Evolutionary conservation across 2,329 filamentous ascomycete species (phyloP).

Genomic region (Diplodia sapinea): DNA sequence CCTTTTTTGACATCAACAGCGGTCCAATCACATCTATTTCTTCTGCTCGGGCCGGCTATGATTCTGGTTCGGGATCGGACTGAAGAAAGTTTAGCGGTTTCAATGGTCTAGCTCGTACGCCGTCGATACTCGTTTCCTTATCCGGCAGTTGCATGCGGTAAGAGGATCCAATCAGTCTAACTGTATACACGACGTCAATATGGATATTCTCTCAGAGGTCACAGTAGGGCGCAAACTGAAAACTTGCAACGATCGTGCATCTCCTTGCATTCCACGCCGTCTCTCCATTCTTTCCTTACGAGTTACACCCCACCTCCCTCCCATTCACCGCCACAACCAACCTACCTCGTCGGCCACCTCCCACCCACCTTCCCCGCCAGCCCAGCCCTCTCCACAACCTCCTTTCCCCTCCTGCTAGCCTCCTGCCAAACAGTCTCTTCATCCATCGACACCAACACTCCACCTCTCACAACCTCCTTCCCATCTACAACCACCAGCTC

Average conservation of each 20-base stretch:
- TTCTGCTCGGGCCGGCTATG: not conserved
- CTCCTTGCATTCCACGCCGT: not conserved
- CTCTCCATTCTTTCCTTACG: not conserved
- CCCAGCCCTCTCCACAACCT: slow-evolving; percentile 50
- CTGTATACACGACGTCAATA: not conserved
- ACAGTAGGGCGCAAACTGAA: not conserved
- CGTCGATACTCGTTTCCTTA: not conserved
- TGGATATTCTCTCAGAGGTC: not conserved
- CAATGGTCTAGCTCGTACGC: not conserved
- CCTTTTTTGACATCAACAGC: not conserved
- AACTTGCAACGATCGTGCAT: not conserved
- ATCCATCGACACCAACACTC: slow-evolving; percentile 49
- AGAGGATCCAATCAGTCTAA: not conserved
- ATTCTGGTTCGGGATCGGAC: not conserved
- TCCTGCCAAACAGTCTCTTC: slow-evolving; percentile 50
- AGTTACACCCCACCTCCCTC: not conserved
- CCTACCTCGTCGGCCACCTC: slow-evolving; percentile 45
- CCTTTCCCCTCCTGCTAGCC: slow-evolving; percentile 41
- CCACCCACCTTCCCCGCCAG: slow-evolving; percentile 45
- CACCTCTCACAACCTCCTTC: slow-evolving; percentile 46
- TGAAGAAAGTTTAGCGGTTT: not conserved
- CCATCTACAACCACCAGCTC: slow-evolving; percentile 54
- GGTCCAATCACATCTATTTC: no score
- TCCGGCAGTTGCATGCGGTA: not conserved
- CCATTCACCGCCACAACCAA: not conserved